Evolutionary conservation across 805 yeast species (phyloP).

Genomic region (Barnettozyma vustinii): DNA sequence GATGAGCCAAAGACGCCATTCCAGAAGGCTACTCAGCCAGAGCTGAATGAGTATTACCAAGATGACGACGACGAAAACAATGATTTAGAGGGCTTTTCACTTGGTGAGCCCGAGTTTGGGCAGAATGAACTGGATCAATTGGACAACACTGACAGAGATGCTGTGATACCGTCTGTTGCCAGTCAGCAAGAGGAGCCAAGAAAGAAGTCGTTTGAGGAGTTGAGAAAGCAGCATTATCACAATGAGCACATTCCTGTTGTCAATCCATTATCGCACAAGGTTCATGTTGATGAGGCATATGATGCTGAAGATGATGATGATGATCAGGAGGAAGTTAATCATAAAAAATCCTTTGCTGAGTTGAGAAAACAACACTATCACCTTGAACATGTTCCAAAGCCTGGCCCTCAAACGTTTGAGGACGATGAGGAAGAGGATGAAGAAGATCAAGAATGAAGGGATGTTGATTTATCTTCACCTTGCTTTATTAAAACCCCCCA

Average conservation of each 20-base stretch:
- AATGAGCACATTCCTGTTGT: slow-evolving; percentile 35
- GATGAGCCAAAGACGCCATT: slow-evolving; percentile 96
- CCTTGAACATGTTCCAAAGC: slow-evolving; percentile 14
- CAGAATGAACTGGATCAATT: slow-evolving; percentile 24
- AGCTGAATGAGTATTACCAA: slow-evolving; percentile 68
- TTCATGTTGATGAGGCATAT: slow-evolving; percentile 22
- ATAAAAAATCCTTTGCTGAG: slow-evolving; percentile 30
- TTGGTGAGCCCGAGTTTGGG: slow-evolving; percentile 53
- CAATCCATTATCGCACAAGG: slow-evolving; percentile 12
- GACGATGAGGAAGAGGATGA: slow-evolving; percentile 6
- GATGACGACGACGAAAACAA: slow-evolving; percentile 47
- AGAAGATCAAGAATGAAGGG: background rate
- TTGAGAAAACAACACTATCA: slow-evolving; percentile 22
- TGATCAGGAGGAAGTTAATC: slow-evolving; percentile 37
- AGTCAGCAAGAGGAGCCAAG: slow-evolving; percentile 33
- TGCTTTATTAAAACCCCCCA: background rate
- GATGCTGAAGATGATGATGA: slow-evolving; percentile 15
- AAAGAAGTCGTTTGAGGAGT: slow-evolving; percentile 56
- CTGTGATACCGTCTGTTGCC: slow-evolving; percentile 28
- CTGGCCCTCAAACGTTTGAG: background rate
- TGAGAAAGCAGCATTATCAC: slow-evolving; percentile 78
- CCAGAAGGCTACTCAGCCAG: slow-evolving; percentile 82
- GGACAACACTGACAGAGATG: slow-evolving; percentile 16
- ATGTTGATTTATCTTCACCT: background rate
- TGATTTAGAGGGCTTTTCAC: slow-evolving; percentile 44